These are phyloP conservation scores for Colletotrichum liriopes DNA, from an alignment of 2,329 filamentous ascomycete genomes.

Conservation along the genomic window DNA sequence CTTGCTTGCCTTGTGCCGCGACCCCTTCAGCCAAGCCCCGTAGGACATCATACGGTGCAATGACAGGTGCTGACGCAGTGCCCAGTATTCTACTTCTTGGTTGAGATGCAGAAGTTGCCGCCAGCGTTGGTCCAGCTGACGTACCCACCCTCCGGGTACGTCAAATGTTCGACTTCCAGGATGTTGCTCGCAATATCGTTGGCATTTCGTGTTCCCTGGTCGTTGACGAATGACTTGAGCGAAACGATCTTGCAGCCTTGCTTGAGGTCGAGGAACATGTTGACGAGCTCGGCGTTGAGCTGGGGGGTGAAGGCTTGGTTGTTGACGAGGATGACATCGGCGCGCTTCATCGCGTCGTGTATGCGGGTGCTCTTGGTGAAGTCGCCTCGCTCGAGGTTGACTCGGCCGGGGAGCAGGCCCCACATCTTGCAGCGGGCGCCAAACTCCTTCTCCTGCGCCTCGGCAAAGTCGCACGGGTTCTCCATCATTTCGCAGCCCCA, in stretches of 20 bases:
- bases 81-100: constrained; percentile 71
- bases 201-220: constrained; percentile 84
- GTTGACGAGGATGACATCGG: constrained; percentile 97
- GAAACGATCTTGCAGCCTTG: constrained; percentile 91
- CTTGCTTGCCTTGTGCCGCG: background rate
- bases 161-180: constrained; percentile 79
- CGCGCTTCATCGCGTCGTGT: constrained; percentile 80
- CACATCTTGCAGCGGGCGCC: constrained; percentile 87
- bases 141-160: constrained; percentile 74
- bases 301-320: constrained; percentile 95
- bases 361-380: constrained; percentile 84
- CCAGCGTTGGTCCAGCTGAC: constrained; percentile 94
- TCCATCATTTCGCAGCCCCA: constrained; percentile 98
- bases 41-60: constrained; percentile 40
- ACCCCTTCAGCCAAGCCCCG: constrained; percentile 31
- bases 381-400: constrained; percentile 86
- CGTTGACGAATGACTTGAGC: constrained; percentile 90
- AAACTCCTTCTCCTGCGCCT: constrained; percentile 87
- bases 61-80: constrained; percentile 48
- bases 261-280: constrained; percentile 95
- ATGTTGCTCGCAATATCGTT: constrained; percentile 86
- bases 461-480: constrained; percentile 87
- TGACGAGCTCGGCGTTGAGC: constrained; percentile 87
- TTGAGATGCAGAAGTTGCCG: constrained; percentile 91
- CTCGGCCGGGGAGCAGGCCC: constrained; percentile 85